phyloP scores from a whole-genome alignment of 2,329 filamentous ascomycete species.

The Exophiala dermatitidis region DNA sequence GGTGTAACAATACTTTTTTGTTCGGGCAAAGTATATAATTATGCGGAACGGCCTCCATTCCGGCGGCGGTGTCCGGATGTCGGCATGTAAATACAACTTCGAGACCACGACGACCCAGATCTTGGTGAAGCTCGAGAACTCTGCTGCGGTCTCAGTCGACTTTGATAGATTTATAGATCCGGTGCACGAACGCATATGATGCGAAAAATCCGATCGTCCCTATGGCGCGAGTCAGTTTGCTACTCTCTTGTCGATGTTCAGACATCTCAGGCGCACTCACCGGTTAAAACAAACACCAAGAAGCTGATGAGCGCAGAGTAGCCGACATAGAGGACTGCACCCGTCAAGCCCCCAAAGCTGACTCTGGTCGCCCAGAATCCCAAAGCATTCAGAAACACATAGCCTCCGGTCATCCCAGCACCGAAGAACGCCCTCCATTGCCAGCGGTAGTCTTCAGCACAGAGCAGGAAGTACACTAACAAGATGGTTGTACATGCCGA shows the following conservation, averaged over 20 bases:
- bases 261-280: conserved; percentile 47
- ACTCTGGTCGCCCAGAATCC: conserved; percentile 87
- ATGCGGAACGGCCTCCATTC: too few species aligned
- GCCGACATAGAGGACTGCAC: conserved; percentile 84
- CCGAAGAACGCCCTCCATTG: conserved; percentile 94
- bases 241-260: conserved; percentile 8
- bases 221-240: conserved; percentile 33
- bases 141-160: conserved; percentile 58
- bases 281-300: conserved; percentile 87
- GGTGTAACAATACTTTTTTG: too few species aligned
- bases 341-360: conserved; percentile 74
- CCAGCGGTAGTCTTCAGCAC: conserved; percentile 97
- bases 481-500: conserved; percentile 86
- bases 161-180: conserved; percentile 97
- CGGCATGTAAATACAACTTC: not conserved
- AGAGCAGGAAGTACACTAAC: conserved; percentile 93
- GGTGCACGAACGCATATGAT: conserved; percentile 87
- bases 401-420: conserved; percentile 80
- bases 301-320: conserved; percentile 87
- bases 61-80: too few species aligned
- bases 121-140: not conserved
- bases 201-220: conserved; percentile 93
- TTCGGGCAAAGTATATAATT: too few species aligned
- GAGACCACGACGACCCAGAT: not conserved
- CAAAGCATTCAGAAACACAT: conserved; percentile 86